Evolutionary conservation across 495 filamentous ascomycete genomes (phyloP).

Genomic region (Penicillium fimorum): DNA sequence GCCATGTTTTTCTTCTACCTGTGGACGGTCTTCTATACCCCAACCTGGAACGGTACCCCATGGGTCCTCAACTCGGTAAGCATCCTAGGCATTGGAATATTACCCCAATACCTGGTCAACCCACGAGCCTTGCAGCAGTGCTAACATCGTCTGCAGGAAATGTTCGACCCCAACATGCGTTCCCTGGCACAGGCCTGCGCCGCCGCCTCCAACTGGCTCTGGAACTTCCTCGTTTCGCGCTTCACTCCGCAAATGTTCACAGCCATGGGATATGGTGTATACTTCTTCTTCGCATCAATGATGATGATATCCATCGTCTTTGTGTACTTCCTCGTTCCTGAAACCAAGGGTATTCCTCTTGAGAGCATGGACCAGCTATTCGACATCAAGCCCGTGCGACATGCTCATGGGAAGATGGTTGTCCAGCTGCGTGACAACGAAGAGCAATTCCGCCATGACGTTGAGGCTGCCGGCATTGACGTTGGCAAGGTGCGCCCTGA

Average conservation of each 20-base stretch:
- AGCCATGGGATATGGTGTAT: slow-evolving; percentile 68
- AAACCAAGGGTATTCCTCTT: slow-evolving; percentile 59
- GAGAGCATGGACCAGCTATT: slow-evolving; percentile 59
- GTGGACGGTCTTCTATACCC: slow-evolving; percentile 75
- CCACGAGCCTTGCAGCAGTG: neutral
- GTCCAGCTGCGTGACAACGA: slow-evolving; percentile 48
- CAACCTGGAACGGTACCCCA: slow-evolving; percentile 71
- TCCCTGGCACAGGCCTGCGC: slow-evolving; percentile 68
- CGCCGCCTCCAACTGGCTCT: slow-evolving; percentile 71
- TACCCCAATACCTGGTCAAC: neutral
- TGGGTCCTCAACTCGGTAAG: slow-evolving; percentile 62
- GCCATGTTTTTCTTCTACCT: slow-evolving; percentile 81
- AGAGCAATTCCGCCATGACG: slow-evolving; percentile 51
- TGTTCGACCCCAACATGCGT: slow-evolving; percentile 61
- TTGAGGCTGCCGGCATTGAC: slow-evolving; percentile 37
- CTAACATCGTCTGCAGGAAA: slow-evolving; percentile 39
- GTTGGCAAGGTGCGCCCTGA: slow-evolving; percentile 18
- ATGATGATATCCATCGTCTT: slow-evolving; percentile 68
- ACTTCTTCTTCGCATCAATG: slow-evolving; percentile 74
- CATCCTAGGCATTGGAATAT: neutral
- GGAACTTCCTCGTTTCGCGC: slow-evolving; percentile 70
- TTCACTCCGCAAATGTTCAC: slow-evolving; percentile 78
- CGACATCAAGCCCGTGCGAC: slow-evolving; percentile 52
- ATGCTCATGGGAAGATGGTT: slow-evolving; percentile 53
- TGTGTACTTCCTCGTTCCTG: slow-evolving; percentile 64